Evolutionary conservation across 495 filamentous ascomycete species (phyloP).

Genomic region (Hypoxylon subgilvum): DNA sequence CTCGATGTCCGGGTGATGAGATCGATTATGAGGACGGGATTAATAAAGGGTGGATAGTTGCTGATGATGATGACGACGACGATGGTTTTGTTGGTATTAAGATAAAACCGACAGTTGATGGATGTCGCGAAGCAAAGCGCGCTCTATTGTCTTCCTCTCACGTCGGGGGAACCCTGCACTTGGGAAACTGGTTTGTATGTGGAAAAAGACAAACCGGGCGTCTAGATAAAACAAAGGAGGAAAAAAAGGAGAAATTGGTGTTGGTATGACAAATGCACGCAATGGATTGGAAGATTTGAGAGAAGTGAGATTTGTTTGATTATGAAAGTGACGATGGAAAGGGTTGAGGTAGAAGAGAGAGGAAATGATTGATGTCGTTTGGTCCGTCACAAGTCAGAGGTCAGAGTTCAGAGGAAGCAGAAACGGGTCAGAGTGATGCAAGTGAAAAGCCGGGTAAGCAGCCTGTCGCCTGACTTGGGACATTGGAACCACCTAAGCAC

Average conservation of each 20-base stretch:
- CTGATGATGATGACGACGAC: constrained; percentile 35
- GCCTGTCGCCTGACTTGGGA: constrained; percentile 28
- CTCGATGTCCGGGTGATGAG: constrained; percentile 5
- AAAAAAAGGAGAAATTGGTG: constrained; percentile 15
- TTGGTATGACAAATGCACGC: constrained; percentile 19
- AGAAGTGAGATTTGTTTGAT: constrained; percentile 9
- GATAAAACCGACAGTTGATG: constrained; percentile 30
- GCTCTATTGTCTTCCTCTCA: too few relatives aligned
- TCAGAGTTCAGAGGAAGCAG: neutral
- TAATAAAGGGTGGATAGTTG: constrained; percentile 26
- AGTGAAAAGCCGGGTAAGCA: constrained; percentile 10
- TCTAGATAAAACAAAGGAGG: constrained; percentile 37
- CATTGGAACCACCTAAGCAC: too few relatives aligned
- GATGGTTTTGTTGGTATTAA: constrained; percentile 9
- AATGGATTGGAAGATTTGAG: constrained; percentile 4
- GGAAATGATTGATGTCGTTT: constrained; percentile 30
- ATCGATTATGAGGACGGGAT: constrained; percentile 28
- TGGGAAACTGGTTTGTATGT: constrained; percentile 9
- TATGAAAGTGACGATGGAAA: constrained; percentile 13
- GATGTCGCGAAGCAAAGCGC: constrained; percentile 39
- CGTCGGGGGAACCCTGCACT: constrained; percentile 25
- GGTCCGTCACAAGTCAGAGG: constrained; percentile 15
- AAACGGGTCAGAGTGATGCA: constrained; percentile 39
- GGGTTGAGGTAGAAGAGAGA: constrained; percentile 8
- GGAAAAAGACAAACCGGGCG: constrained; percentile 30